Conservation (phyloP, 2,329 filamentous ascomycete species). For the Nemania bipapillata region DNA sequence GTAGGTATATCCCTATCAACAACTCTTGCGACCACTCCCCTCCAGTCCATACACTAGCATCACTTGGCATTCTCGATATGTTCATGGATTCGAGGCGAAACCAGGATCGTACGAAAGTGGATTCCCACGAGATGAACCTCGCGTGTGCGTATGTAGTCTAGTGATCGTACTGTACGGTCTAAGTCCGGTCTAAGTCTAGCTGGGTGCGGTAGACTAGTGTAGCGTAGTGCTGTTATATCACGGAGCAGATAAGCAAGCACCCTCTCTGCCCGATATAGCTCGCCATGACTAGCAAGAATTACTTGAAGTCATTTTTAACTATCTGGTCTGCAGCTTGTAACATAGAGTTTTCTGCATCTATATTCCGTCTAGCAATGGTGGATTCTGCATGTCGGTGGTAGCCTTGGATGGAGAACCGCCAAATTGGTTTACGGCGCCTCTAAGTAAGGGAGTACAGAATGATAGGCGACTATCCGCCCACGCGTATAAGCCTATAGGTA, state of each 20-base stretch:
- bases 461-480: too few relatives aligned
- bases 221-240: background rate
- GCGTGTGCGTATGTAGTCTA: too few relatives aligned
- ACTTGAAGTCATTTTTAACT: background rate
- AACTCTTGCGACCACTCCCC: constrained; percentile 22
- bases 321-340: background rate
- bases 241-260: constrained; percentile 26
- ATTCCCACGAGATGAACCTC: constrained; percentile 25
- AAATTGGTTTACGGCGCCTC: background rate
- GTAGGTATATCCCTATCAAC: background rate
- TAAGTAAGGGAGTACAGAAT: background rate
- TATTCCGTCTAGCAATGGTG: too few relatives aligned
- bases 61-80: constrained; percentile 28
- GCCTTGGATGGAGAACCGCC: background rate
- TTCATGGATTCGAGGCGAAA: background rate
- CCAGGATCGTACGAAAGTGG: constrained; percentile 24
- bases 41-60: too few relatives aligned
- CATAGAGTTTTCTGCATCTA: too few relatives aligned
- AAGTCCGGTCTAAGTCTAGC: too few relatives aligned
- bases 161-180: too few relatives aligned
- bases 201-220: background rate
- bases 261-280: constrained; percentile 22
- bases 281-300: constrained; percentile 13
- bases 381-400: background rate
- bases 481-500: background rate